Conservation (phyloP, 768 basidiomycete genomes). For the Mycena rosella region DNA sequence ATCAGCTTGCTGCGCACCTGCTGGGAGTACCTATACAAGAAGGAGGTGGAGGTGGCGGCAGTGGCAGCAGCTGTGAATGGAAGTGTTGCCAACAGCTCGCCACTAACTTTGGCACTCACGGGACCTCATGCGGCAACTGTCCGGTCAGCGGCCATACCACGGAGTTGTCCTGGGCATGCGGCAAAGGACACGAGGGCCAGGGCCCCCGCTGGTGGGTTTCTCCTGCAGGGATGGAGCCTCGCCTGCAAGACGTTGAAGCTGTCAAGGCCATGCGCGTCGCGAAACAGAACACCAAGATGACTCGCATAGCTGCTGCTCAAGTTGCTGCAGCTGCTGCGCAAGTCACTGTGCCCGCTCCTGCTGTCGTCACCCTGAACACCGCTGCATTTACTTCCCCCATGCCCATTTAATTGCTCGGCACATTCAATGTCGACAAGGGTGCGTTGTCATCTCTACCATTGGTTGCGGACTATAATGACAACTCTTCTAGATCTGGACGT, state of each 20-base stretch:
- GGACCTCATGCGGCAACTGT: conserved; percentile 3
- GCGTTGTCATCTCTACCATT: not conserved
- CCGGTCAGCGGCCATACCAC: not conserved
- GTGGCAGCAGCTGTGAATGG: too few species aligned
- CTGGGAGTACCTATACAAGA: conserved; percentile 1
- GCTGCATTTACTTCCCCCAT: conserved; percentile 2
- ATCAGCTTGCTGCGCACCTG: not conserved
- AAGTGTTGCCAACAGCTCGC: not conserved
- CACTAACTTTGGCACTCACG: not conserved
- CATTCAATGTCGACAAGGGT: not conserved
- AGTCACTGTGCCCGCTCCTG: too few species aligned
- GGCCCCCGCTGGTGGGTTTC: not conserved
- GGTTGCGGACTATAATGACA: not conserved
- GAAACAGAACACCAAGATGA: not conserved
- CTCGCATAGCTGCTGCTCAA: not conserved
- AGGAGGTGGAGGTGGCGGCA: not conserved
- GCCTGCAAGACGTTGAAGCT: not conserved
- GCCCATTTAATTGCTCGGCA: not conserved
- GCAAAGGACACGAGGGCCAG: conserved; percentile 3
- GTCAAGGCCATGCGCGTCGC: not conserved
- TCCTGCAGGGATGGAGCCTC: not conserved
- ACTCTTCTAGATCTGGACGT: conserved; percentile 1
- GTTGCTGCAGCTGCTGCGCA: not conserved
- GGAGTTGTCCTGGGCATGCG: conserved; percentile 5
- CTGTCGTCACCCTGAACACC: not conserved